These are phyloP conservation scores for Ananas comosus DNA, from an alignment of 176 grass and related monocot species.

Conservation along the genomic window DNA sequence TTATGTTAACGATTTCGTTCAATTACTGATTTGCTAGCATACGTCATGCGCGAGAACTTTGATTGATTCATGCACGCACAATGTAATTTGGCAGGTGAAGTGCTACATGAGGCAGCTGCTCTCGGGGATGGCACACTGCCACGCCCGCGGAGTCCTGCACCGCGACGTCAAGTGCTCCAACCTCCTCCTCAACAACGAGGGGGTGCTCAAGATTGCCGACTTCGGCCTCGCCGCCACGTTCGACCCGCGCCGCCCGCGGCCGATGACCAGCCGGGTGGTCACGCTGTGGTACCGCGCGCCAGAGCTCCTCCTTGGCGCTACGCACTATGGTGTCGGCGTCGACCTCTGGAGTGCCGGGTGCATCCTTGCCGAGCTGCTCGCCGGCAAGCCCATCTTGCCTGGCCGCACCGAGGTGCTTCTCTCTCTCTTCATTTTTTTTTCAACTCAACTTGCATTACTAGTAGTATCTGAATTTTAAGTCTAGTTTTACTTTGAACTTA, in stretches of 20 bases:
- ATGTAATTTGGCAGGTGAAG: conserved; percentile 32
- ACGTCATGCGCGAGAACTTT: too few relatives aligned
- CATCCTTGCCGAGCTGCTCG: conserved; percentile 40
- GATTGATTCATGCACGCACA: background rate
- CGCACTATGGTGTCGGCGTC: conserved; percentile 28
- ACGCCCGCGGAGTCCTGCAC: conserved; percentile 35
- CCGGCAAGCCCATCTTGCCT: conserved; percentile 32
- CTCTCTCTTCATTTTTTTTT: background rate
- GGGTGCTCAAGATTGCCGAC: conserved; percentile 42
- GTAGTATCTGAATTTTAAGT: too few relatives aligned
- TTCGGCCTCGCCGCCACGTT: conserved; percentile 40
- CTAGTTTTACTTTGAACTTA: too few relatives aligned
- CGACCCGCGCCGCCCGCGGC: conserved; percentile 25
- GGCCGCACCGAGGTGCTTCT: conserved; percentile 38
- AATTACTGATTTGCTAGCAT: too few relatives aligned
- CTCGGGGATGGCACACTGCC: conserved; percentile 36
- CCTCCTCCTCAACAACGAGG: conserved; percentile 42
- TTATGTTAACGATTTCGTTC: too few relatives aligned
- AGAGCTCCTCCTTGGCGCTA: conserved; percentile 38
- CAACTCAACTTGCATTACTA: too few relatives aligned
- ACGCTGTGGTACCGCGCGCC: conserved; percentile 49
- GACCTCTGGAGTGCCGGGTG: conserved; percentile 56
- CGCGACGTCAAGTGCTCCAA: conserved; percentile 50
- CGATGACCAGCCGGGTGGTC: conserved; percentile 44
- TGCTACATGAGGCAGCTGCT: conserved; percentile 57